A percentile compares a stretch with the other conserved stretches of the same genome.
Evolutionary conservation across 441 rosid species (phyloP).

Genomic region (Arabidopsis hybrid): DNA sequence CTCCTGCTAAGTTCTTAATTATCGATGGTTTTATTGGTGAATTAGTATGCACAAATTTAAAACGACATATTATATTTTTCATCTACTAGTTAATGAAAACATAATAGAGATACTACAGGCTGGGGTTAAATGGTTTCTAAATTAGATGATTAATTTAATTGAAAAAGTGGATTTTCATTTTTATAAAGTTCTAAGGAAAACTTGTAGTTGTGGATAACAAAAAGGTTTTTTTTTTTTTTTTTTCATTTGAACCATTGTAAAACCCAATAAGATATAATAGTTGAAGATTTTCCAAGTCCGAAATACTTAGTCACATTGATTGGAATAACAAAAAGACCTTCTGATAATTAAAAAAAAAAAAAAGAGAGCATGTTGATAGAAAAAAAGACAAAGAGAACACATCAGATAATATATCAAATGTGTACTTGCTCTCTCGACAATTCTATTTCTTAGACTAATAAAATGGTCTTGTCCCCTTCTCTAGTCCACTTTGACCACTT

Average conservation of each 20-base stretch:
- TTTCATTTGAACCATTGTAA: background rate
- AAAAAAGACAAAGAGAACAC: background rate
- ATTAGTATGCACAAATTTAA: background rate
- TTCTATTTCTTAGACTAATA: slow-evolving; percentile 17
- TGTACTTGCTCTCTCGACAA: slow-evolving; percentile 7
- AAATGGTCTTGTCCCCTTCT: slow-evolving; percentile 10
- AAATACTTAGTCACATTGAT: slow-evolving; percentile 3
- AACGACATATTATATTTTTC: too few relatives aligned
- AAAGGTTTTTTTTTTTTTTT: background rate
- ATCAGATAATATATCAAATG: slow-evolving; percentile 16
- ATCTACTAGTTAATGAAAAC: too few relatives aligned
- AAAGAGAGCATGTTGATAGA: background rate
- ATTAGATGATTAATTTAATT: too few relatives aligned
- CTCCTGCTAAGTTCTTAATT: slow-evolving; percentile 7
- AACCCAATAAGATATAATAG: background rate
- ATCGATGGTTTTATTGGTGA: slow-evolving; percentile 7
- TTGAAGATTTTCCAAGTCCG: background rate
- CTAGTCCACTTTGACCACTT: slow-evolving; percentile 38
- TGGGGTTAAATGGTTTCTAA: too few relatives aligned
- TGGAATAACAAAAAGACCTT: background rate
- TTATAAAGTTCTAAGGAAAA: background rate
- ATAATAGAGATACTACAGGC: too few relatives aligned
- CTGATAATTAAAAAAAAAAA: background rate
- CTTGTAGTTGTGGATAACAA: slow-evolving; percentile 9
- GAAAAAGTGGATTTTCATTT: too few relatives aligned